These are phyloP conservation scores for Zymoseptoria brevis DNA, from an alignment of 2,329 filamentous ascomycete genomes.

Conservation along the genomic window DNA sequence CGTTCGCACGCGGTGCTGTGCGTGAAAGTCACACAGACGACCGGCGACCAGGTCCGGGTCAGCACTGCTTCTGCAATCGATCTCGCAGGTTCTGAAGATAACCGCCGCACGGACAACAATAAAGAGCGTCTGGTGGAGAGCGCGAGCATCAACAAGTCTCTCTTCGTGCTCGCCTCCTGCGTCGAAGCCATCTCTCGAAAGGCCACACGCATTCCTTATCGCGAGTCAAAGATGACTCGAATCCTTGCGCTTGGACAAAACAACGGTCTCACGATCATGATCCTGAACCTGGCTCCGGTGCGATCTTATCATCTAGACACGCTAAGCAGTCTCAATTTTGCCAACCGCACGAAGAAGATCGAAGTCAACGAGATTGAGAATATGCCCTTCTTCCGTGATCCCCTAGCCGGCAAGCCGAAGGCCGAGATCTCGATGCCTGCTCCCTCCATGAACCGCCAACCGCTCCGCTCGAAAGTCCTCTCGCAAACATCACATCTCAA, in stretches of 20 bases:
- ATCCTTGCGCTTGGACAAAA: conserved; percentile 90
- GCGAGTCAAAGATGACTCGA: conserved; percentile 95
- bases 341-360: conserved; percentile 90
- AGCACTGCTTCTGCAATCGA: conserved; percentile 92
- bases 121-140: conserved; percentile 91
- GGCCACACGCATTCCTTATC: conserved; percentile 72
- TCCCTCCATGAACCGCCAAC: conserved; percentile 53
- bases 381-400: conserved; percentile 64
- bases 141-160: conserved; percentile 92
- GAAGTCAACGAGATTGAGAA: conserved; percentile 95
- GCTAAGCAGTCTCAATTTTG: conserved; percentile 86
- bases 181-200: conserved; percentile 86
- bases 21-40: conserved; percentile 76
- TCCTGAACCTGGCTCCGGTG: conserved; percentile 86
- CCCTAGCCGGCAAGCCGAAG: conserved; percentile 23
- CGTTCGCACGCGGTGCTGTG: conserved; percentile 92
- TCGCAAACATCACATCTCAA: conserved; percentile 58
- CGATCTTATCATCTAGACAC: conserved; percentile 90
- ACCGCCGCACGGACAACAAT: conserved; percentile 85
- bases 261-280: conserved; percentile 92
- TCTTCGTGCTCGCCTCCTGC: conserved; percentile 90
- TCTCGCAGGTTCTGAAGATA: conserved; percentile 91
- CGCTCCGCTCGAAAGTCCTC: conserved; percentile 67
- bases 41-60: conserved; percentile 57
- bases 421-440: conserved; percentile 32